Evolutionary conservation across 177 flowering plant species (phyloP).

Genomic region (Vitis hybrid): DNA sequence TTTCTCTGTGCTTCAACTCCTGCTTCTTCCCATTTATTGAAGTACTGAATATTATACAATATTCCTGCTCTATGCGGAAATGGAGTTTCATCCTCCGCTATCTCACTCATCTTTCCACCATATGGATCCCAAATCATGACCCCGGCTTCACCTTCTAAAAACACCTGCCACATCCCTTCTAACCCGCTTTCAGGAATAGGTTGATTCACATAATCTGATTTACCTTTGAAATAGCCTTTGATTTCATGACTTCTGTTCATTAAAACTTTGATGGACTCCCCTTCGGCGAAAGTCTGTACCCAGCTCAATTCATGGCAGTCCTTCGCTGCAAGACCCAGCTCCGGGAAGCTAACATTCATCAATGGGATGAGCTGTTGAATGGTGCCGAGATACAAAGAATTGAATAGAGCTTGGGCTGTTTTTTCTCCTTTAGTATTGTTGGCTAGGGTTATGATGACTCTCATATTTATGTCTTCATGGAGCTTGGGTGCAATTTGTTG

Average conservation of each 20-base stretch:
- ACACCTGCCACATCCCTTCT: constrained; percentile 7
- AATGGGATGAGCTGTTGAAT: not conserved
- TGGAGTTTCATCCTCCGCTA: constrained; percentile 6
- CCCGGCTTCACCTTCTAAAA: constrained; percentile 3
- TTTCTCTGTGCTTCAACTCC: not conserved
- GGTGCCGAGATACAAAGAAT: constrained; percentile 12
- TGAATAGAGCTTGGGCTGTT: constrained; percentile 1
- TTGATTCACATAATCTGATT: constrained; percentile 19
- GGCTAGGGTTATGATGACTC: not conserved
- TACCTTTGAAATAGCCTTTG: constrained; percentile 9
- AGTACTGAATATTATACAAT: constrained; percentile 16
- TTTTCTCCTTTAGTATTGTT: not conserved
- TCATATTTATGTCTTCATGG: not conserved
- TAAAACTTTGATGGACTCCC: not conserved
- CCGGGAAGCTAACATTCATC: constrained; percentile 6
- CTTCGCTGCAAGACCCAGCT: constrained; percentile 4
- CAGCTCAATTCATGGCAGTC: constrained; percentile 23
- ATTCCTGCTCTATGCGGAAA: constrained; percentile 20
- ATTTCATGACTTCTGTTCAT: not conserved
- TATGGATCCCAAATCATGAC: constrained; percentile 11
- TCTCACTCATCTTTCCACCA: constrained; percentile 19
- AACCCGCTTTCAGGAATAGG: constrained; percentile 11
- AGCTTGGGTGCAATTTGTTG: constrained; percentile 10
- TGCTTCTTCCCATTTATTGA: not conserved
- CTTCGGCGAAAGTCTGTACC: constrained; percentile 14